Percentiles rank a stretch among this genome's conserved stretches.
Evolutionary conservation across 2,329 filamentous ascomycete species (phyloP).

Genomic region (Aquanectria penicillioides): DNA sequence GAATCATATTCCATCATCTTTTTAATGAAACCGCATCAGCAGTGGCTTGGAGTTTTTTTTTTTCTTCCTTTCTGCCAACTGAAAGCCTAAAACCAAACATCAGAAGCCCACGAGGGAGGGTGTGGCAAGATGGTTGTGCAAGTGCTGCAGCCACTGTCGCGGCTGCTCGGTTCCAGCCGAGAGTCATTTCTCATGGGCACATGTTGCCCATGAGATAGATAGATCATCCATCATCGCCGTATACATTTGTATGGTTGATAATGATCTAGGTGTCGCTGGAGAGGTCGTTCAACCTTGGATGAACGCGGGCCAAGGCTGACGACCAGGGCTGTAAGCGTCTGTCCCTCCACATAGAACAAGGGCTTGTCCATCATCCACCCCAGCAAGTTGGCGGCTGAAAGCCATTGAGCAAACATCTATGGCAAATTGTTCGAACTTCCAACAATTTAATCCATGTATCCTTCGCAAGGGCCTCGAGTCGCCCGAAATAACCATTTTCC

Average conservation of each 20-base stretch:
- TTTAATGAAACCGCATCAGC: too few species aligned
- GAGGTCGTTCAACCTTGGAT: too few species aligned
- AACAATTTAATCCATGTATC: neutral
- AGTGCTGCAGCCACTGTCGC: conserved; percentile 19
- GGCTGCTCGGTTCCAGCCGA: conserved; percentile 22
- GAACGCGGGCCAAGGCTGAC: too few species aligned
- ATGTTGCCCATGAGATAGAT: neutral
- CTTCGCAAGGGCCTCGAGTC: conserved; percentile 6
- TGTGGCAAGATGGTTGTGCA: conserved; percentile 20
- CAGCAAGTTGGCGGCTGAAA: too few species aligned
- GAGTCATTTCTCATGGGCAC: neutral
- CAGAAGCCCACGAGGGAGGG: conserved; percentile 20
- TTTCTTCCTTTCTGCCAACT: neutral
- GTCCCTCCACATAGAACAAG: too few species aligned
- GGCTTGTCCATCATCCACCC: too few species aligned
- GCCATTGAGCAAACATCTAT: too few species aligned
- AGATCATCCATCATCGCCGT: neutral
- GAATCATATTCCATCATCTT: too few species aligned
- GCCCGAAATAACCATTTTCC: too few species aligned
- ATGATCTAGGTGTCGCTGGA: too few species aligned
- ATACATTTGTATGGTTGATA: neutral
- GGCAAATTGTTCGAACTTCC: too few species aligned
- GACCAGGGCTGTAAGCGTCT: too few species aligned
- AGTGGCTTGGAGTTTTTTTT: neutral
- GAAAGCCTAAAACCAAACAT: conserved; percentile 13